Conservation (phyloP, 805 yeast genomes). For the Myxozyma mucilagina region DNA sequence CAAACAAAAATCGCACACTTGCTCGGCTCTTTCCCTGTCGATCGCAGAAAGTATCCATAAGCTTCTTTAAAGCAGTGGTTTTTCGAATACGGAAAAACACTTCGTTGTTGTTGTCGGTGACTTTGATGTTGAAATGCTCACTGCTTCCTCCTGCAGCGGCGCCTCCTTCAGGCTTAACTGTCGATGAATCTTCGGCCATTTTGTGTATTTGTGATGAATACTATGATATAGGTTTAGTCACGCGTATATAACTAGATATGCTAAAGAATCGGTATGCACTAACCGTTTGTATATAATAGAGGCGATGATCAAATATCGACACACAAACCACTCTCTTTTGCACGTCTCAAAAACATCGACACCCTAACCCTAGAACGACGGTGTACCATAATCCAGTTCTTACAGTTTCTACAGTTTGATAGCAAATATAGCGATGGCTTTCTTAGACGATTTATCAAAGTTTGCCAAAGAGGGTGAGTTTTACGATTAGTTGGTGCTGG, state of each 20-base stretch:
- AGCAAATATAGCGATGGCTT: neutral
- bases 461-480: conserved; percentile 4
- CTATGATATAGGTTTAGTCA: neutral
- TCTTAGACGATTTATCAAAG: neutral
- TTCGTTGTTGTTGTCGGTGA: conserved; percentile 90
- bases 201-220: neutral
- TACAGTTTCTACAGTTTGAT: too few species aligned
- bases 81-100: conserved; percentile 93
- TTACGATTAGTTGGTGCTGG: neutral
- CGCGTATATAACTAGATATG: neutral
- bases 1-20: conserved; percentile 84
- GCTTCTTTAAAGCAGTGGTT: conserved; percentile 86
- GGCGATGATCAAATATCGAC: neutral
- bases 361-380: neutral
- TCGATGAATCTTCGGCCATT: conserved; percentile 35
- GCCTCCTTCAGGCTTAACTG: conserved; percentile 56
- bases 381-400: neutral
- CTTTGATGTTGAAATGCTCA: conserved; percentile 89
- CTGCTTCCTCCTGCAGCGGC: conserved; percentile 27
- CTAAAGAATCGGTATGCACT: neutral
- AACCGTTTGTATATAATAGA: too few species aligned
- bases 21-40: conserved; percentile 89
- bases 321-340: neutral
- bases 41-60: conserved; percentile 97
- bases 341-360: neutral